phyloP scores from a whole-genome alignment of 257 asterid genomes.

The Phtheirospermum japonicum region DNA sequence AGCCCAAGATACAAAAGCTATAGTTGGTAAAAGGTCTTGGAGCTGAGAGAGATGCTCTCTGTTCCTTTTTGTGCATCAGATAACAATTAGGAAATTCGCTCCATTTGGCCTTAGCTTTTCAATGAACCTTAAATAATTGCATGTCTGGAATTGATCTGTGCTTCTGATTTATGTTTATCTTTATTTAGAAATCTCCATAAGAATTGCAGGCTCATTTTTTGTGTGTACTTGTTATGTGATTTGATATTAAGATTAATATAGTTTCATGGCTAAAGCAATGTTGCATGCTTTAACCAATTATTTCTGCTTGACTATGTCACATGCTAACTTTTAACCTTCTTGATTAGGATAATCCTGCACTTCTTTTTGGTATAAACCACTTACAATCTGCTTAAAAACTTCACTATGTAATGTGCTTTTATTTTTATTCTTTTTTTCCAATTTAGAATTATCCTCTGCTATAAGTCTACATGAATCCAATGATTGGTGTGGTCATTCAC shows the following conservation, averaged over 20 bases:
- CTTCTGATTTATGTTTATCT: neutral
- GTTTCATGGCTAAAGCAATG: too few relatives aligned
- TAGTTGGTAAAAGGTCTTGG: neutral
- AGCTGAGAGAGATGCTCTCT: neutral
- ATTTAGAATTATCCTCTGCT: neutral
- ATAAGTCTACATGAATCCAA: neutral
- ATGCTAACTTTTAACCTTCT: neutral
- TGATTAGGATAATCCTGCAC: constrained; percentile 4
- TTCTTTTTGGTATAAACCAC: neutral
- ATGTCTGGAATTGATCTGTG: constrained; percentile 2
- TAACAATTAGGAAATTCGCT: neutral
- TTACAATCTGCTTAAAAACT: neutral
- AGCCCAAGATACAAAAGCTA: too few relatives aligned
- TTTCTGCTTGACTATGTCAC: neutral
- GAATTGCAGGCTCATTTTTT: neutral
- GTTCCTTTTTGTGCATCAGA: neutral
- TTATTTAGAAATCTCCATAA: neutral
- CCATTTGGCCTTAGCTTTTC: neutral
- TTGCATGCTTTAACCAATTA: neutral
- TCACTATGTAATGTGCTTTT: neutral
- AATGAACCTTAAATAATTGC: neutral
- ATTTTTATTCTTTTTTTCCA: too few relatives aligned
- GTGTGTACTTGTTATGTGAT: too few relatives aligned
- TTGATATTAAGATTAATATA: too few relatives aligned
- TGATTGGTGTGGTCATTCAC: neutral